Evolutionary conservation across 2,329 filamentous ascomycete species (phyloP).

Genomic region (Balansia obtecta): DNA sequence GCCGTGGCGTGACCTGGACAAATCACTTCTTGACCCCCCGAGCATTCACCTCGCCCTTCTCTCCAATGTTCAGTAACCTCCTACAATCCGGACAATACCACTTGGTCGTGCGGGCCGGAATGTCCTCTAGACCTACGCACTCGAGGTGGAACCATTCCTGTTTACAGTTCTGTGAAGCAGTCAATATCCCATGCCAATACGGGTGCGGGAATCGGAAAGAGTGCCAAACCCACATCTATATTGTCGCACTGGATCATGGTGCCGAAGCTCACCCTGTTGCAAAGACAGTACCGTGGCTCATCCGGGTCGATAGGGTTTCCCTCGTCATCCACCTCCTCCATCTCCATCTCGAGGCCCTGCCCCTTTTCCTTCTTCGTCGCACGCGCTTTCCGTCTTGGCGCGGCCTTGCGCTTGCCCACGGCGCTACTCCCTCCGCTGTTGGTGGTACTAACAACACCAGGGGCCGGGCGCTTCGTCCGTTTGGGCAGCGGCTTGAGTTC

Average conservation of each 20-base stretch:
- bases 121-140: slow-evolving; percentile 56
- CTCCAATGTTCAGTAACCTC: slow-evolving; percentile 47
- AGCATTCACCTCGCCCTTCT: slow-evolving; percentile 51
- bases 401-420: slow-evolving; percentile 58
- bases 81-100: slow-evolving; percentile 79
- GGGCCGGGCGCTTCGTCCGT: slow-evolving; percentile 57
- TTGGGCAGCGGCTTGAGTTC: slow-evolving; percentile 33
- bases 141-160: slow-evolving; percentile 78
- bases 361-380: slow-evolving; percentile 36
- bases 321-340: slow-evolving; percentile 54
- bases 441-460: slow-evolving; percentile 55
- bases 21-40: slow-evolving; percentile 36
- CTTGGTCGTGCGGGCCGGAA: slow-evolving; percentile 61
- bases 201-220: slow-evolving; percentile 16
- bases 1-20: neutral
- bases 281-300: slow-evolving; percentile 66
- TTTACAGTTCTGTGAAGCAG: slow-evolving; percentile 46
- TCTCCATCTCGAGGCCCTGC: slow-evolving; percentile 27
- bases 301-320: slow-evolving; percentile 61
- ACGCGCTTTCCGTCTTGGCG: slow-evolving; percentile 51
- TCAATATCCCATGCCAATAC: neutral
- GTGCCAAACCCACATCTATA: slow-evolving; percentile 43
- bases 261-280: slow-evolving; percentile 69
- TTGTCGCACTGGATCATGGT: slow-evolving; percentile 79
- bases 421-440: slow-evolving; percentile 51